These are phyloP conservation scores for Yamadazyma akitaensis DNA, from an alignment of 805 yeast genomes.

Conservation along the genomic window DNA sequence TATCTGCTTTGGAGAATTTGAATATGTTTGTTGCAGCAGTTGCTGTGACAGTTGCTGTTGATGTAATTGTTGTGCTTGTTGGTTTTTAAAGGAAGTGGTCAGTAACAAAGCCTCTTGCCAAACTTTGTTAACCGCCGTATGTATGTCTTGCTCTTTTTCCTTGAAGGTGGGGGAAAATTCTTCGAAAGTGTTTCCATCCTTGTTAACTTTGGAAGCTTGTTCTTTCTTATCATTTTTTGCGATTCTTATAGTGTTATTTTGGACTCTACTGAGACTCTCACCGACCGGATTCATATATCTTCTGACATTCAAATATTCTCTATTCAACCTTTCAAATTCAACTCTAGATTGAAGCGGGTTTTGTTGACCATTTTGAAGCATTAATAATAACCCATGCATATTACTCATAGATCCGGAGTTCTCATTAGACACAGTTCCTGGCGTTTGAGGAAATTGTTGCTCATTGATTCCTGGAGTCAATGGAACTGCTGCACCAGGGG, in stretches of 20 bases:
- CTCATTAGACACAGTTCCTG: conserved; percentile 2
- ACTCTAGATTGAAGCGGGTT: conserved; percentile 60
- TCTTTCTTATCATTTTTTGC: conserved; percentile 17
- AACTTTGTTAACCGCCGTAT: conserved; percentile 23
- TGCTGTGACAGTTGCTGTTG: conserved; percentile 8
- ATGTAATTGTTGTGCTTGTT: not conserved
- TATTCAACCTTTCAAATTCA: conserved; percentile 74
- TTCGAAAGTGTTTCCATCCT: conserved; percentile 28
- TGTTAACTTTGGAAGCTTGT: conserved; percentile 5
- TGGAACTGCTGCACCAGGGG: conserved; percentile 3
- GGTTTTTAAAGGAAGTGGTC: conserved; percentile 13
- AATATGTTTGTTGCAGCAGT: conserved; percentile 5
- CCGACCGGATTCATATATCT: conserved; percentile 68
- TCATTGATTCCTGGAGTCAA: conserved; percentile 10
- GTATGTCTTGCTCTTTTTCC: conserved; percentile 29
- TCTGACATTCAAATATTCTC: conserved; percentile 69
- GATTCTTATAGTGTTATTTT: conserved; percentile 22
- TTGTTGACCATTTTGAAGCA: conserved; percentile 31
- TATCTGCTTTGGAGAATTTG: conserved; percentile 8
- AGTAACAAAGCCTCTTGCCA: conserved; percentile 41
- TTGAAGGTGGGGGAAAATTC: conserved; percentile 32
- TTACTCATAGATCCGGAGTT: conserved; percentile 13
- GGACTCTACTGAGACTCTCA: conserved; percentile 54
- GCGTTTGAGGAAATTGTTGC: not conserved
- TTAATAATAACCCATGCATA: conserved; percentile 26